Evolutionary conservation across 306 rosid genomes (phyloP).

Genomic region (Prosopis cineraria): DNA sequence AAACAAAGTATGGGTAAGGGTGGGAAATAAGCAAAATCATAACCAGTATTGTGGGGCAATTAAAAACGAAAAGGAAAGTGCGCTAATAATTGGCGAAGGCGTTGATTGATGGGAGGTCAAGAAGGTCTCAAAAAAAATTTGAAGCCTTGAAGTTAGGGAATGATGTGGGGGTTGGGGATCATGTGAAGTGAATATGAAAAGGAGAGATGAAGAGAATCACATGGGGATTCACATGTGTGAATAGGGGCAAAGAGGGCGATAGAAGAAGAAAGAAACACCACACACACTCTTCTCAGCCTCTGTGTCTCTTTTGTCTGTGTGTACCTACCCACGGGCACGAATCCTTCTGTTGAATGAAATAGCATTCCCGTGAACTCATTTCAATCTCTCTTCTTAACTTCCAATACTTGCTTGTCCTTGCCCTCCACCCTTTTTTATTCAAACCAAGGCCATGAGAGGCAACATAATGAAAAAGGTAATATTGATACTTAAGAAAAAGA

Average conservation of each 20-base stretch:
- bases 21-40: background rate
- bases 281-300: conserved; percentile 37
- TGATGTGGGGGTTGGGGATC: background rate
- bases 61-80: background rate
- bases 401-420: background rate
- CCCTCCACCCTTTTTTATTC: background rate
- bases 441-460: too few species aligned
- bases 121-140: background rate
- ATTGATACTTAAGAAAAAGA: too few species aligned
- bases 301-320: conserved; percentile 45
- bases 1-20: background rate
- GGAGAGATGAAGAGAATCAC: conserved; percentile 39
- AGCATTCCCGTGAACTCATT: conserved; percentile 57
- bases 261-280: conserved; percentile 34
- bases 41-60: background rate
- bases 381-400: background rate
- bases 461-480: too few species aligned
- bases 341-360: conserved; percentile 23
- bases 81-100: background rate
- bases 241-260: conserved; percentile 24
- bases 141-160: conserved; percentile 11
- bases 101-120: background rate
- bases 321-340: conserved; percentile 19
- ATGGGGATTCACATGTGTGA: conserved; percentile 62
- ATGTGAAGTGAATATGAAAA: conserved; percentile 53